Evolutionary conservation across 805 yeast species (phyloP), one percentile per base, ranked within the genome.

Genomic region (Sugiyamaella americana): DNA sequence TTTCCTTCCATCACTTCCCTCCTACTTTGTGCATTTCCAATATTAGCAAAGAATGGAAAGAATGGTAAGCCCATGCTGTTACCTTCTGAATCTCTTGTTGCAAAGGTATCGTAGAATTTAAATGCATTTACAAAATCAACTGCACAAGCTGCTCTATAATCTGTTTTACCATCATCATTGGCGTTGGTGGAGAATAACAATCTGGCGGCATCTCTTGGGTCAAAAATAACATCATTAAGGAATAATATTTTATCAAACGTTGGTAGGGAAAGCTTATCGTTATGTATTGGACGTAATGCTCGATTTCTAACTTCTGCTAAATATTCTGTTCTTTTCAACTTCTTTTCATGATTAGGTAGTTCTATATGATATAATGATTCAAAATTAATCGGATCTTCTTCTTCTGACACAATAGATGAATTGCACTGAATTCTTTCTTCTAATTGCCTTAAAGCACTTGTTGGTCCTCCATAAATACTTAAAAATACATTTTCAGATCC

Each of bases 61-160:
- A 50, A 44, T 20, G 53, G 53, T 17, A 50, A 39, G 13, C 53
- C 53, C 49, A 48, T 50, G 20, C 40, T 23, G 35, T 37, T 39
- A 3, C 53, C 53, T 26, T 50, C 51, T 13, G 32, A 21, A 40
- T 50, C 53, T 16, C 53, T 26, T 18, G 53, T 50, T 3, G 53
- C 53, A 32, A 41, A 50, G 5, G 51, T 50, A 34, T 50, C 53
- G 41, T 50, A 50, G 36, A 50, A 50, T 39, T 50, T 50, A 46
- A 48, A 48, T 10, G 51, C 35, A 46, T 50, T 50, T 39, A 48
- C 48, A 41, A 50, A 50, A 37, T 50, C 53, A 21, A 50, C 46
- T 2, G 51, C 50, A 21, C 53, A 50, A 10, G 53, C 53, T 6
- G 53, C 51, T 11, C 41, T n/a, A 24, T 50, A 50, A 19, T 47